Percentiles rank a stretch among this genome's conserved stretches.
Conservation (phyloP, 1,284 basidiomycete species). For the Ganoderma lingzhi region DNA sequence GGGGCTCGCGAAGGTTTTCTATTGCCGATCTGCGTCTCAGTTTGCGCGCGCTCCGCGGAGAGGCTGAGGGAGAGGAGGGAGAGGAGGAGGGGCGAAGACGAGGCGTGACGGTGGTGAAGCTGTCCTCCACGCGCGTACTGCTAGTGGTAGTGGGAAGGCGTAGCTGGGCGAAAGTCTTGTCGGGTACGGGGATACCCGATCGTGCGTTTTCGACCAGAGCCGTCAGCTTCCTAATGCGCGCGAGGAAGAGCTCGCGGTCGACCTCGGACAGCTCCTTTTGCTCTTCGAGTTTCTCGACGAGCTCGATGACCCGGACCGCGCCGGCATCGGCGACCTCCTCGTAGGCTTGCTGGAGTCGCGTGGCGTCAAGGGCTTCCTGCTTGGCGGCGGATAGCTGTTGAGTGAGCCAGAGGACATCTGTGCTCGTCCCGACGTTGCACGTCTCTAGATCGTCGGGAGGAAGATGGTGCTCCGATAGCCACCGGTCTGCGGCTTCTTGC, state of each 20-base stretch:
- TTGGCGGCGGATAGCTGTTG: not conserved
- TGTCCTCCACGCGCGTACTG: not conserved
- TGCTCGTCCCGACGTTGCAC: not conserved
- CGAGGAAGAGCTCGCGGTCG: slow-evolving; percentile 2
- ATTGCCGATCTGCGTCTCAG: not conserved
- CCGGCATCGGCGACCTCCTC: slow-evolving; percentile 4
- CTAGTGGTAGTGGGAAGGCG: not conserved
- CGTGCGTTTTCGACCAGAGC: not conserved
- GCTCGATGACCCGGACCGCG: not conserved
- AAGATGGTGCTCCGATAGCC: not conserved
- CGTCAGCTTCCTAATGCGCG: not conserved
- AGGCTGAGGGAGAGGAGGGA: not conserved
- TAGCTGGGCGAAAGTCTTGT: not conserved
- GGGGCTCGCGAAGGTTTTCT: not conserved
- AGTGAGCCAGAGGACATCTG: not conserved
- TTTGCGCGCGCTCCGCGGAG: not conserved
- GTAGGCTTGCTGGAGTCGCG: slow-evolving; percentile 4
- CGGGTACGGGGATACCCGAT: not conserved
- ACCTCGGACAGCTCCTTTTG: slow-evolving; percentile 4
- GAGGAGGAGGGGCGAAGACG: not conserved
- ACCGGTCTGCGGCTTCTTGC: not conserved
- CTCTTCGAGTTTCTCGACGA: not conserved
- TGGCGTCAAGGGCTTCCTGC: not conserved
- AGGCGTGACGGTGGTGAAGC: slow-evolving; percentile 1
- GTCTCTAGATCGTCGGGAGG: not conserved